Conservation (phyloP, 306 rosid species). For the Trichosanthes truncata region DNA sequence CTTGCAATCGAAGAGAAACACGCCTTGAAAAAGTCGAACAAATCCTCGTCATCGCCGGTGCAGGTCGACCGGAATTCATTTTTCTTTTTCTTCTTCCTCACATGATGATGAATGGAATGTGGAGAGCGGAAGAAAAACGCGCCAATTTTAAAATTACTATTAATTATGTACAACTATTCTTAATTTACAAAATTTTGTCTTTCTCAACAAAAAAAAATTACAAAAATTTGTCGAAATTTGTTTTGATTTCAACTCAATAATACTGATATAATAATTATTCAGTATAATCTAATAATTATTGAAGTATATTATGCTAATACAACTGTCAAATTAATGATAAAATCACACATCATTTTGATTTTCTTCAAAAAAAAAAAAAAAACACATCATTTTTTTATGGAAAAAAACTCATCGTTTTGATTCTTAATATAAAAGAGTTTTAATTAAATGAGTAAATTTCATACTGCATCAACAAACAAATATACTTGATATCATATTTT, state of each 20-base stretch:
- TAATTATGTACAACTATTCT: background rate
- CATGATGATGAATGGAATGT: background rate
- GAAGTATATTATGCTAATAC: background rate
- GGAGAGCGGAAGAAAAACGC: background rate
- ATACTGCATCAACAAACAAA: too few relatives aligned
- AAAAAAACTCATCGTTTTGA: too few relatives aligned
- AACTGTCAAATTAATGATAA: background rate
- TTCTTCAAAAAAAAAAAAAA: too few relatives aligned
- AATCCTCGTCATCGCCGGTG: conserved; percentile 17
- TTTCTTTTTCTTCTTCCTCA: background rate
- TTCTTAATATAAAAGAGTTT: too few relatives aligned
- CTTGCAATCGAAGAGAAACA: conserved; percentile 80
- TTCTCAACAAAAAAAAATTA: too few relatives aligned
- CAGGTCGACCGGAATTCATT: conserved; percentile 1
- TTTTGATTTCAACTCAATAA: background rate
- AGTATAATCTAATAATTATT: background rate
- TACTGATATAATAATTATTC: background rate
- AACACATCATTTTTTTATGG: too few relatives aligned
- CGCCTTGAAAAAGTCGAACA: conserved; percentile 52
- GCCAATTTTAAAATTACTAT: background rate
- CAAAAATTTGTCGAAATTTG: too few relatives aligned
- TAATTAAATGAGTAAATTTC: too few relatives aligned
- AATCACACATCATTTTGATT: background rate
- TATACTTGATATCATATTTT: too few relatives aligned
- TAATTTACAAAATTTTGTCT: background rate